These are phyloP conservation scores for Trametes cingulata DNA, from an alignment of 768 basidiomycete genomes.

Conservation along the genomic window DNA sequence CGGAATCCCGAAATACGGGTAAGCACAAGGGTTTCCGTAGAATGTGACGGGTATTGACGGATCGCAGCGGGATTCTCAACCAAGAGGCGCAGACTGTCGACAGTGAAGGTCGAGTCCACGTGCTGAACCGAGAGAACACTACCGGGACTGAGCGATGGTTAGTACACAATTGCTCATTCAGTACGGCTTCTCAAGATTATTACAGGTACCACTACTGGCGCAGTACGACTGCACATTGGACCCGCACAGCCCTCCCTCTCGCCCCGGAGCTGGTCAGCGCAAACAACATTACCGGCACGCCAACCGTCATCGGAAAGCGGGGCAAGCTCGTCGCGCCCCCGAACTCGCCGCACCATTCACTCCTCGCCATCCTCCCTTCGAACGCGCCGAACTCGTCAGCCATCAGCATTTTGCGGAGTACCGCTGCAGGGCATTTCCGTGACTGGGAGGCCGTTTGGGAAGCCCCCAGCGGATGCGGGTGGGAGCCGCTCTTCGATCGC, in stretches of 20 bases:
- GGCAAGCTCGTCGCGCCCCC: constrained; percentile 35
- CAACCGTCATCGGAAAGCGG: constrained; percentile 40
- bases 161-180: neutral
- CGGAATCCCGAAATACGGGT: constrained; percentile 41
- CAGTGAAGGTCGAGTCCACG: constrained; percentile 32
- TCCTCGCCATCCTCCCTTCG: constrained; percentile 36
- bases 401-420: constrained; percentile 34
- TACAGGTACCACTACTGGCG: constrained; percentile 34
- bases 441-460: constrained; percentile 38
- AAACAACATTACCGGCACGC: constrained; percentile 39
- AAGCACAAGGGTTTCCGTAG: neutral
- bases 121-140: constrained; percentile 40
- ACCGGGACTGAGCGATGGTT: constrained; percentile 38
- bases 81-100: constrained; percentile 38
- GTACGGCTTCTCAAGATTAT: neutral
- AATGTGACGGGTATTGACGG: neutral
- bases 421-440: constrained; percentile 34
- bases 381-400: constrained; percentile 37
- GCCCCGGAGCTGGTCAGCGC: constrained; percentile 24
- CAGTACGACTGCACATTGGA: constrained; percentile 33
- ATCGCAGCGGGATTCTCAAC: constrained; percentile 34
- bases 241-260: constrained; percentile 35
- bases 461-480: constrained; percentile 30
- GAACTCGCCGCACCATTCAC: constrained; percentile 7
- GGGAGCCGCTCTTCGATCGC: constrained; percentile 39